Conservation (phyloP, 345 rosid genomes). For the Toxicodendron radicans region DNA sequence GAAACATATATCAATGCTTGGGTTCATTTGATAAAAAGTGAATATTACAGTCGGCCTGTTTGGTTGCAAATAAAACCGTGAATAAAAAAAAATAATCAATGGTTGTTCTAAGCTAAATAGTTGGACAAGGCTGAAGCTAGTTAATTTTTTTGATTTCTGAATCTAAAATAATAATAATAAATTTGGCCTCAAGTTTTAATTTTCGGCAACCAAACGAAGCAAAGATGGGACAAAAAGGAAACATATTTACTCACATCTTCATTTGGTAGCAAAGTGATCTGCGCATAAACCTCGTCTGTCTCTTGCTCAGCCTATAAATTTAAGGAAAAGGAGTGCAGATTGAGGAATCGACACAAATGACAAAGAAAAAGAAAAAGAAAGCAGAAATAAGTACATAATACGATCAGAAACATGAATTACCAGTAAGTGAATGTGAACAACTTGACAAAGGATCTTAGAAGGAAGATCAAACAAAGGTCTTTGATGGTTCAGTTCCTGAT, state of each 20-base stretch:
- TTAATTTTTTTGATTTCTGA: neutral
- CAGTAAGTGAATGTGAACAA: conserved; percentile 58
- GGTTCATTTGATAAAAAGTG: neutral
- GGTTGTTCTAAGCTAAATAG: neutral
- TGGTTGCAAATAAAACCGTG: neutral
- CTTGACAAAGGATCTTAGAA: conserved; percentile 78
- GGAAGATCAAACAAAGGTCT: conserved; percentile 67
- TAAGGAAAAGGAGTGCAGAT: neutral
- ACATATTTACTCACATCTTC: conserved; percentile 48
- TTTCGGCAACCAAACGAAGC: neutral
- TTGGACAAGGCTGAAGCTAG: too few species aligned
- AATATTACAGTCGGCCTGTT: neutral
- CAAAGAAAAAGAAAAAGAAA: neutral
- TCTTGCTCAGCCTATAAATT: conserved; percentile 70
- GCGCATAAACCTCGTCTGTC: conserved; percentile 89
- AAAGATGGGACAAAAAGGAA: neutral
- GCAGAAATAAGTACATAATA: neutral
- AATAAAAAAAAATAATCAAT: neutral
- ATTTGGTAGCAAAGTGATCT: conserved; percentile 78
- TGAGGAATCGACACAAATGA: neutral
- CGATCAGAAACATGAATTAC: conserved; percentile 32
- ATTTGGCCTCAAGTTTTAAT: neutral
- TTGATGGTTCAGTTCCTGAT: conserved; percentile 63
- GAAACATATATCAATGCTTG: neutral
- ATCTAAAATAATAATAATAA: neutral